phyloP scores from a whole-genome alignment of 371 early-diverging fungal genomes.

The Cokeromyces recurvatus region DNA sequence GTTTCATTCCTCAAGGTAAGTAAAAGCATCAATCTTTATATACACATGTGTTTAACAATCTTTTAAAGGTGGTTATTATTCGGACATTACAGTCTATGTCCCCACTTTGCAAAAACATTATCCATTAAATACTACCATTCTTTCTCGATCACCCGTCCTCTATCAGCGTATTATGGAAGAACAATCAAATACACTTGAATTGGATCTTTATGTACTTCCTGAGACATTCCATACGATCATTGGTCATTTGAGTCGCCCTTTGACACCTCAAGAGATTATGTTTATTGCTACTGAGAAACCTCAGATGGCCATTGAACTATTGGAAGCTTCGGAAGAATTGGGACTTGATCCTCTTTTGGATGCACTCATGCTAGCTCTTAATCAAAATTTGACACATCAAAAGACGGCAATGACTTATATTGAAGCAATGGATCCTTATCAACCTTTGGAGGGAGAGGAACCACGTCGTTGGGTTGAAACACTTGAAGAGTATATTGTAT shows the following conservation, averaged over 20 bases:
- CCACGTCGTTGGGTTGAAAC: slow-evolving; percentile 32
- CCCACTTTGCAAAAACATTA: slow-evolving; percentile 26
- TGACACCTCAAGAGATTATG: slow-evolving; percentile 28
- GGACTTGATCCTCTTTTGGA: slow-evolving; percentile 25
- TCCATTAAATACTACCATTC: slow-evolving; percentile 25
- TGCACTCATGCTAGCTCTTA: slow-evolving; percentile 19
- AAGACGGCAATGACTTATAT: slow-evolving; percentile 25
- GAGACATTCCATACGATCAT: slow-evolving; percentile 33
- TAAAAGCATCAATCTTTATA: background rate
- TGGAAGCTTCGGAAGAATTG: slow-evolving; percentile 33
- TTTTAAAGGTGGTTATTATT: slow-evolving; percentile 9
- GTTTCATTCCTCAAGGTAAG: slow-evolving; percentile 16
- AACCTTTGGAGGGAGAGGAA: slow-evolving; percentile 21
- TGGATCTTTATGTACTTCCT: slow-evolving; percentile 23
- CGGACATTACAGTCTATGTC: slow-evolving; percentile 34
- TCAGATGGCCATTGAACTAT: slow-evolving; percentile 28
- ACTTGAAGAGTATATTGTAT: slow-evolving; percentile 28
- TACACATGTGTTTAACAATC: too few species aligned
- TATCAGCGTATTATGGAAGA: slow-evolving; percentile 26
- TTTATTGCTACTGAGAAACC: slow-evolving; percentile 34
- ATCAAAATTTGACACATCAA: slow-evolving; percentile 17
- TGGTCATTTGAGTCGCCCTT: slow-evolving; percentile 26
- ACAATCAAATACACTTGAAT: slow-evolving; percentile 17
- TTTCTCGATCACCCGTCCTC: slow-evolving; percentile 35
- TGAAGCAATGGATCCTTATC: slow-evolving; percentile 23